Evolutionary conservation across 441 rosid species (phyloP), one percentile per base, ranked within the genome.

Genomic region (Gossypium lobatum): DNA sequence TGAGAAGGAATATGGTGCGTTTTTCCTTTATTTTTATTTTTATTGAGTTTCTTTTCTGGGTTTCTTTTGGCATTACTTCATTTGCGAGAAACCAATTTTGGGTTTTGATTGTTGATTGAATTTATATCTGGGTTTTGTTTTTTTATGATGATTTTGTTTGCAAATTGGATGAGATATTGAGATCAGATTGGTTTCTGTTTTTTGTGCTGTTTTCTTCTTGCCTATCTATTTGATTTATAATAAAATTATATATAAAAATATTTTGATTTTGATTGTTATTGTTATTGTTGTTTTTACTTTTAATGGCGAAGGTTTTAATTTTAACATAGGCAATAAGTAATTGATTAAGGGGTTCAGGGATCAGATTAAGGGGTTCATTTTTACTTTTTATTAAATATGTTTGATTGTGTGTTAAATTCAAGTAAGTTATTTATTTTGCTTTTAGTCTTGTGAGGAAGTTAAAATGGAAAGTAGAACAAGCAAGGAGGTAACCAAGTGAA

Each of bases 1-100:
- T 71, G 91, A 88, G 28, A 78, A 84, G 48, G 88, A 81, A 5
- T 87, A 81, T 26, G 97, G 98, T 63, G 48, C n/a, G 67, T 34
- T 34, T 8, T 6, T 6, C 10, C 28, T 23, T 5, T 26, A 3
- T 26, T 26, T 54, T 0, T 13, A 2, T 57, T 3, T 48, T n/a
- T 4, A 17, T 17, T 26, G 16, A 20, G 9, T 23, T 50, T 18
- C 20, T 72, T 14, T 60, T 13, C 10, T 50, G 3, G 18, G 52
- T 31, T 53, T 37, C 3, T 37, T 6, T 10, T 21, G 50, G n/a
- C 57, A 52, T 74, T 73, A 16, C 8, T 58, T 50, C 48, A 4
- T 59, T 63, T 48, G 64, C 73, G 66, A 39, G 34, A 34, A 17
- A 48, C 61, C 4, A 20, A 42, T 72, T 71, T 34, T 31, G 52